Base-by-base conservation (phyloP, 2,329 filamentous ascomycete genomes). In the Talaromyces sp. region DNA sequence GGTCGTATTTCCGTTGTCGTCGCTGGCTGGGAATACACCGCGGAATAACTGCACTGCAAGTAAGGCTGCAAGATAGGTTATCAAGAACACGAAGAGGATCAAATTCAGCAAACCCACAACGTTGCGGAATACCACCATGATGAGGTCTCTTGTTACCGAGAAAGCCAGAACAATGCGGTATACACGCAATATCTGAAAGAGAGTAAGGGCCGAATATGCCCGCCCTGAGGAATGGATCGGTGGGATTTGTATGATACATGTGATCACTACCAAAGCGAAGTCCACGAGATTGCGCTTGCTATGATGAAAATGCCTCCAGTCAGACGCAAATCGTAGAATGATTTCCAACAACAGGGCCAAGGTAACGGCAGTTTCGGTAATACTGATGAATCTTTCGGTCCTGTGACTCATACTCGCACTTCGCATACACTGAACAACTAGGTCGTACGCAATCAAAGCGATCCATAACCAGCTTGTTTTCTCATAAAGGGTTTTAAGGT, bases 21-120 rank as follows among this genome's bases (percentile, higher is more conserved):
- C 84, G n/a, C 79, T 66, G 33, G 80, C 66, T 0, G 89, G 87
- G 28, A 97, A 83, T 65, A 96, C 87, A 31, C 92, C 92, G 36
- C 94, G 87, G 68, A 99, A 96, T 3, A 99, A 84, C 71, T 99
- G 93, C 1, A 89, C 85, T 6, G 94, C 94, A 66, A 99, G 91
- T 59, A 99, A 96, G 2, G 94, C 88, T 65, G 92, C 89, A 46
- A 99, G 80, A 68, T 96, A 97, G 0, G 92, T 97, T 68, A 97
- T 89, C 53, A 99, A 80, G 69, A 97, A 96, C 67, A 99, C 91
- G 70, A 99, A 99, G 17, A 97, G 79, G 76, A 99, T 95, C 61
- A 99, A 78, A 69, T 99, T 99, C 39, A 89, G 83, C 61, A 99
- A 87, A 89, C 95, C 95, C 45, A 87, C 84, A 4, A 91, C 88